Evolutionary conservation across 2,329 filamentous ascomycete species (phyloP).

Genomic region (Falciphora oryzae): DNA sequence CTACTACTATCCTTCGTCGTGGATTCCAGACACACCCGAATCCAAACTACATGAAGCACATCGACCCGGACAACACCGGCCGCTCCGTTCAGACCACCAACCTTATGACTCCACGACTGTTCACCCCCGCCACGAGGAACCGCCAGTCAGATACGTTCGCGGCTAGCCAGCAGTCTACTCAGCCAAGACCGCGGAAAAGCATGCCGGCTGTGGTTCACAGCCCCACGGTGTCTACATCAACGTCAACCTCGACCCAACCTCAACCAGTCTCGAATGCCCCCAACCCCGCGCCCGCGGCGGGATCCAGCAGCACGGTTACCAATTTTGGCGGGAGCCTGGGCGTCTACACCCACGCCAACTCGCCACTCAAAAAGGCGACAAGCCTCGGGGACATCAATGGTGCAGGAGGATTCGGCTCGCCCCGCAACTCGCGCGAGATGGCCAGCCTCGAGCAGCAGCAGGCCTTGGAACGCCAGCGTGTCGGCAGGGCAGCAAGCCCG

Average conservation of each 20-base stretch:
- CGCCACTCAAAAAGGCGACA: conserved; percentile 72
- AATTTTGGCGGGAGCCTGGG: conserved; percentile 69
- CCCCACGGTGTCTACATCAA: conserved; percentile 8
- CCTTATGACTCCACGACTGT: conserved; percentile 34
- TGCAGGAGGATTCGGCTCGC: conserved; percentile 35
- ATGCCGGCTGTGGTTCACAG: conserved; percentile 12
- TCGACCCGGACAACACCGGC: conserved; percentile 57
- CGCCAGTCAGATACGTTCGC: conserved; percentile 29
- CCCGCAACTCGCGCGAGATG: conserved; percentile 57
- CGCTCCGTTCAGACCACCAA: conserved; percentile 28
- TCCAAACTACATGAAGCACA: conserved; percentile 67
- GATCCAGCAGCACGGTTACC: conserved; percentile 18
- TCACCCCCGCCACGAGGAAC: conserved; percentile 31
- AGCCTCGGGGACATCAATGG: conserved; percentile 54
- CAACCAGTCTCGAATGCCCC: conserved; percentile 13
- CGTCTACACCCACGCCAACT: conserved; percentile 72
- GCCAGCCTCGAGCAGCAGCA: conserved; percentile 49
- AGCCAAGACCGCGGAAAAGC: conserved; percentile 17
- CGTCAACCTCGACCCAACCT: conserved; percentile 17
- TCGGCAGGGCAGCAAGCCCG: conserved; percentile 33
- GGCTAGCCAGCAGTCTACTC: conserved; percentile 11
- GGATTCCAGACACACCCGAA: conserved; percentile 80
- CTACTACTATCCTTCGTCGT: conserved; percentile 60
- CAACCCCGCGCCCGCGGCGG: conserved; percentile 16
- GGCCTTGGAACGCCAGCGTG: conserved; percentile 21